Evolutionary conservation across 805 yeast species (phyloP).

Genomic region (Schizosaccharomyces osmophilus): DNA sequence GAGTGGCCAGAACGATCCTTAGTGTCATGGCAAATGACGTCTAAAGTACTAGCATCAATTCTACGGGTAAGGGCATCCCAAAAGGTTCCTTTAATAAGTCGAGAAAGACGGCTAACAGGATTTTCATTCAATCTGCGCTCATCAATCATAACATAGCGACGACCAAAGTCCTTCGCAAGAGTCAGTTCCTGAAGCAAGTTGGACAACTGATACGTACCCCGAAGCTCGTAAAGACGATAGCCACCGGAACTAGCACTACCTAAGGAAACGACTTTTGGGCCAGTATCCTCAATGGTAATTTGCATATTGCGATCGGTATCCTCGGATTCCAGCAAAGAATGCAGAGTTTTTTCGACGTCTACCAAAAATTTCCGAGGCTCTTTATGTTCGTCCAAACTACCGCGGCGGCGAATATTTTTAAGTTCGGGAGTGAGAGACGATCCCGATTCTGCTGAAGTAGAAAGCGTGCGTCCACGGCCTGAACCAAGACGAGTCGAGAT

Average conservation of each 20-base stretch:
- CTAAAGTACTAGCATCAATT: conserved; percentile 35
- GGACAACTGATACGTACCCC: conserved; percentile 77
- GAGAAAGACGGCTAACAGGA: conserved; percentile 52
- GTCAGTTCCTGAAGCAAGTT: conserved; percentile 74
- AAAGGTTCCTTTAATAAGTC: conserved; percentile 52
- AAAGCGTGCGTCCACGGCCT: neutral
- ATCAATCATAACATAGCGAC: conserved; percentile 54
- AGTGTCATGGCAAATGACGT: conserved; percentile 51
- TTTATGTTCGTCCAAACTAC: neutral
- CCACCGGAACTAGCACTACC: conserved; percentile 78
- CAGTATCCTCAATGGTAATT: conserved; percentile 64
- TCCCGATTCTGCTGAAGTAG: neutral
- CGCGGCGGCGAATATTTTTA: neutral
- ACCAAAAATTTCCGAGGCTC: conserved; percentile 32
- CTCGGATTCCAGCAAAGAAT: conserved; percentile 44
- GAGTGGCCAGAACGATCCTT: conserved; percentile 42
- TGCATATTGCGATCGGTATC: conserved; percentile 71
- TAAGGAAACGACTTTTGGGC: conserved; percentile 54
- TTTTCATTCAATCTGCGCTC: conserved; percentile 67
- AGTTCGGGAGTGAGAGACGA: neutral
- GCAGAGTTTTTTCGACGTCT: conserved; percentile 49
- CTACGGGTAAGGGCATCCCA: conserved; percentile 61
- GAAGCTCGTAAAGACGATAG: conserved; percentile 38
- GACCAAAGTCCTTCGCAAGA: conserved; percentile 57
- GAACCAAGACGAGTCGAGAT: neutral